Base-by-base conservation (phyloP, 176 grass and related monocot genomes). In the Eragrostis curvula region DNA sequence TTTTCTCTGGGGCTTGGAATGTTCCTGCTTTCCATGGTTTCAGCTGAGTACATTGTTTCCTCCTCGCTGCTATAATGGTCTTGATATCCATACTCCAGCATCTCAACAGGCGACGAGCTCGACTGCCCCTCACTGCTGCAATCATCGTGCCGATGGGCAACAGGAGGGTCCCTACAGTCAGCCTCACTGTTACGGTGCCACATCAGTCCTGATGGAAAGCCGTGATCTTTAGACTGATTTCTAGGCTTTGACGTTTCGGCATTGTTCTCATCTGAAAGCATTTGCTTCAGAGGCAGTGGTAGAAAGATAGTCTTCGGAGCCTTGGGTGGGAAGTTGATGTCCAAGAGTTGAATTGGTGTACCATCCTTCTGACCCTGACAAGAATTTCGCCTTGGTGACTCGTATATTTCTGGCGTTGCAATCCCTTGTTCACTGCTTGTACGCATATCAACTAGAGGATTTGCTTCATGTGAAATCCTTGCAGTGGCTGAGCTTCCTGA, bases 21-120 rank as follows among this genome's bases (percentile, higher is more conserved):
- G 67, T 97, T 97, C 49, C 90, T 85, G 86, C 95, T 97, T 79
- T 97, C 95, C 95, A 97, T 97, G 66, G 95, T 97, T 84, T 97
- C 95, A n/a, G 95, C 92, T 7, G 92, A 97, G 83, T 97, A 97
- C 95, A 97, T 97, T 23, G 92, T 93, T 49, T 95, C 92, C 84
- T 97, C 92, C 74, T 91, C 95, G 3, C 92, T 94, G 20, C 81
- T 89, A 47, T 85, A 91, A 23, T 82, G 79, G 50, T 91, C 88
- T 43, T 86, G 73, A 68, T 82, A 70, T 73, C 73, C 62, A 42
- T 87, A 82, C 49, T 87, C 82, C 5, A 84, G 73, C 28, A 70
- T 70, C 71, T 83, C 87, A 69, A 83, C 59, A 6, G 93, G 93
- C 50, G 89, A 92, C 1, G 89, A 92, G 73, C 89, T 92, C 1